Percentiles rank a stretch among this genome's conserved stretches.
phyloP scores from a whole-genome alignment of 176 grass and related monocot species.

The Oryza meridionalis region DNA sequence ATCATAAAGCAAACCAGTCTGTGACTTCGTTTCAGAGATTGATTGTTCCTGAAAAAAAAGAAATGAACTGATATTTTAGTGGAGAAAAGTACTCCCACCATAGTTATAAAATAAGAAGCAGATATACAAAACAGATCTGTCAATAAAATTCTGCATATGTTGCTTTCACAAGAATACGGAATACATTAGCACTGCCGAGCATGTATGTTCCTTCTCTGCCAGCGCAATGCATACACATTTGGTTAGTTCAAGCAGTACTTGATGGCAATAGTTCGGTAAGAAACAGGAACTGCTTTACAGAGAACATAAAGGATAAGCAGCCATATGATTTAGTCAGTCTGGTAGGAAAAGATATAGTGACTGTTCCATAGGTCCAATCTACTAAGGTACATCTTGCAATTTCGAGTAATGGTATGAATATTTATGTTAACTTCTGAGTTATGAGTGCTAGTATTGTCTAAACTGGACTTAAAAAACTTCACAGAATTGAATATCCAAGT shows the following conservation, averaged over 20 bases:
- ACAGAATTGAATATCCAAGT: not conserved
- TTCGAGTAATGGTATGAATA: not conserved
- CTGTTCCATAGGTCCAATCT: constrained; percentile 2
- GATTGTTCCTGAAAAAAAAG: constrained; percentile 43
- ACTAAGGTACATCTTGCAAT: constrained; percentile 2
- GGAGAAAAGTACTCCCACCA: constrained; percentile 1
- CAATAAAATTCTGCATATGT: constrained; percentile 34
- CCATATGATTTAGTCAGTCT: constrained; percentile 23
- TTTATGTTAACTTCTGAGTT: not conserved
- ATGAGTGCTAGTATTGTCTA: not conserved
- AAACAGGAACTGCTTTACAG: not conserved
- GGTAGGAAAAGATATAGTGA: constrained; percentile 13
- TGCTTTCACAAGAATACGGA: not conserved
- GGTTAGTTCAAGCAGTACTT: constrained; percentile 14
- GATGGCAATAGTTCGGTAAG: not conserved
- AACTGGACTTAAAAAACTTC: not conserved
- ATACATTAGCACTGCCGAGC: not conserved
- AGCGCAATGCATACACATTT: constrained; percentile 1
- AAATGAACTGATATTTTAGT: constrained; percentile 28
- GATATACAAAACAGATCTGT: constrained; percentile 6
- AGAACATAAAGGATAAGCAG: not conserved
- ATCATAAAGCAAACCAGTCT: constrained; percentile 53
- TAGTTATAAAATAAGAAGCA: constrained; percentile 38
- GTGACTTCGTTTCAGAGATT: constrained; percentile 37
- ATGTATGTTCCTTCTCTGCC: constrained; percentile 9